phyloP scores from a whole-genome alignment of 2,329 filamentous ascomycete species.

The Aspergillus transmontanensis region DNA sequence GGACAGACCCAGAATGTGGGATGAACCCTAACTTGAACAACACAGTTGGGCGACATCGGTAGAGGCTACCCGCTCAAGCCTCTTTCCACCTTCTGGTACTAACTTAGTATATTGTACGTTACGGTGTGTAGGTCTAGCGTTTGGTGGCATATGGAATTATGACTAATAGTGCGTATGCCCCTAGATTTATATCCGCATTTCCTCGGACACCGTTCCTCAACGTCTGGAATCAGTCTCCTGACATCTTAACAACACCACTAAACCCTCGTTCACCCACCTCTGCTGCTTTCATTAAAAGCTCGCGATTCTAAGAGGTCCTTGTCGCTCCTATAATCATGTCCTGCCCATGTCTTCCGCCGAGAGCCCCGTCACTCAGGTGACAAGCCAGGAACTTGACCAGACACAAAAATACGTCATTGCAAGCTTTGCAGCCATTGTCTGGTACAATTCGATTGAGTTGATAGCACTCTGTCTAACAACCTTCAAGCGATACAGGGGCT shows the following conservation, averaged over 20 bases:
- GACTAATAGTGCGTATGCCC: background rate
- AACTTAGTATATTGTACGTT: background rate
- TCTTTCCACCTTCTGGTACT: background rate
- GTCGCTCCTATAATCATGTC: background rate
- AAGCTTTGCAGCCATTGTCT: slow-evolving; percentile 38
- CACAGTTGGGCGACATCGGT: background rate
- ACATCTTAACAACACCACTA: background rate
- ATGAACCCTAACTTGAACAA: background rate
- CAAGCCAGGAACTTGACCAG: background rate
- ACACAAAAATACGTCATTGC: slow-evolving; percentile 1
- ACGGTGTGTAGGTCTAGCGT: background rate
- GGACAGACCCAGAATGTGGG: too few relatives aligned
- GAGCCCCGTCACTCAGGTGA: background rate
- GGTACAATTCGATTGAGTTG: slow-evolving; percentile 42
- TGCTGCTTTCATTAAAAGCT: background rate
- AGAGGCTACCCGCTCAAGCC: too few relatives aligned
- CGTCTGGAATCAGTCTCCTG: too few relatives aligned
- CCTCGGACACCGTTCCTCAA: background rate
- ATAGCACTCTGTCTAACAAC: background rate
- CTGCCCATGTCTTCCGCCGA: background rate
- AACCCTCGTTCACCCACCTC: background rate
- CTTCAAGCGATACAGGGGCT: slow-evolving; percentile 3
- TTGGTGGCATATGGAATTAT: background rate
- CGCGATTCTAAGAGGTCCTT: background rate
- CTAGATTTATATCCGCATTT: background rate